These are phyloP conservation scores for Blastobotrys petasosporus DNA, from an alignment of 1,139 yeast species.

Conservation along the genomic window DNA sequence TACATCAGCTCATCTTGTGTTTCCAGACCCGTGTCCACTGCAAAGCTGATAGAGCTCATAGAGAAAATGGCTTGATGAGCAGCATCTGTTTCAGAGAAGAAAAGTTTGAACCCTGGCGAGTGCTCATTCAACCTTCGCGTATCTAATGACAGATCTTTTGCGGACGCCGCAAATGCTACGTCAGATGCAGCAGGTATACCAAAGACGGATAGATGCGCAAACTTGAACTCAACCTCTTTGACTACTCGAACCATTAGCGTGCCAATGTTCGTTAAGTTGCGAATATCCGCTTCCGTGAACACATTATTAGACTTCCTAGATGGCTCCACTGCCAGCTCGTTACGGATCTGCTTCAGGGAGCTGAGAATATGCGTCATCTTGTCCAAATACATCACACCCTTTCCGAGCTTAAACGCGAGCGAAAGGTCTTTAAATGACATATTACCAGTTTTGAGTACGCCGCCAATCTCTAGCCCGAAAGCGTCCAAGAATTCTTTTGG, in stretches of 20 bases:
- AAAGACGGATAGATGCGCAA: slow-evolving; percentile 27
- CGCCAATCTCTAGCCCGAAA: slow-evolving; percentile 29
- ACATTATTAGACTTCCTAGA: slow-evolving; percentile 2
- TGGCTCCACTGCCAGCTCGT: slow-evolving; percentile 8
- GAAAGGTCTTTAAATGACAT: slow-evolving; percentile 33
- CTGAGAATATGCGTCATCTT: slow-evolving; percentile 17
- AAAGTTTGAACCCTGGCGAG: slow-evolving; percentile 37
- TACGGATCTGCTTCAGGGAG: slow-evolving; percentile 14
- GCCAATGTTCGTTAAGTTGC: slow-evolving; percentile 26
- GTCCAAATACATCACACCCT: slow-evolving; percentile 22
- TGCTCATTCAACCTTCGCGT: slow-evolving; percentile 35
- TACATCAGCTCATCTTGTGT: slow-evolving; percentile 37
- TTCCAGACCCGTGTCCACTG: slow-evolving; percentile 17
- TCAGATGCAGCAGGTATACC: slow-evolving; percentile 6
- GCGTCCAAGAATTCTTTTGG: slow-evolving; percentile 33
- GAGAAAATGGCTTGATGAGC: slow-evolving; percentile 40
- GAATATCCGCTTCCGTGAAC: slow-evolving; percentile 16
- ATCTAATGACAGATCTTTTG: slow-evolving; percentile 36
- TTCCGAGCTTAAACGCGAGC: slow-evolving; percentile 30
- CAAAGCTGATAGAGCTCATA: slow-evolving; percentile 34
- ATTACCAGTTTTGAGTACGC: slow-evolving; percentile 30
- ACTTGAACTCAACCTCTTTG: slow-evolving; percentile 33
- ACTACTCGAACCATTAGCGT: slow-evolving; percentile 31
- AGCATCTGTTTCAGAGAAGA: slow-evolving; percentile 31
- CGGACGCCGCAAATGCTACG: slow-evolving; percentile 24